Conservation (phyloP, 2,329 filamentous ascomycete species). For the Sporothrix protearum region DNA sequence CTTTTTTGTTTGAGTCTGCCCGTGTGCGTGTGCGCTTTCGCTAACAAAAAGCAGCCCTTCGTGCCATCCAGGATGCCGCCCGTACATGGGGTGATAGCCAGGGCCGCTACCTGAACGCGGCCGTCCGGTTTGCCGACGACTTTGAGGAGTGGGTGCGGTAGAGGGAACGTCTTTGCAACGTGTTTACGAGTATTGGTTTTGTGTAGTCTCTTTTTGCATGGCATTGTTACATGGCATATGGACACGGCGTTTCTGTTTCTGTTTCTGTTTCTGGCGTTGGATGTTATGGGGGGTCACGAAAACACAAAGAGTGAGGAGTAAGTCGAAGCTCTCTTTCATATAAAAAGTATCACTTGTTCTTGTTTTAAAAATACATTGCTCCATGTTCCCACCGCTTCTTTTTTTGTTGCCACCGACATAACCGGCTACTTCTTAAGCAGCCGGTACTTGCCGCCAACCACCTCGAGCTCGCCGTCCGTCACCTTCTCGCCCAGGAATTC, state of each 20-base stretch:
- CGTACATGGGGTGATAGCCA: slow-evolving; percentile 70
- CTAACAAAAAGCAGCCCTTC: slow-evolving; percentile 49
- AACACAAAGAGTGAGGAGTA: background rate
- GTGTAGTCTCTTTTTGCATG: background rate
- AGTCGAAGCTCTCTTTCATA: background rate
- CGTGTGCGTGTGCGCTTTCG: background rate
- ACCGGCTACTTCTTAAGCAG: slow-evolving; percentile 52
- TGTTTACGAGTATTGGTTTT: background rate
- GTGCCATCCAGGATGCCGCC: slow-evolving; percentile 70
- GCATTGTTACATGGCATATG: background rate
- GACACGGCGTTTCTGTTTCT: background rate
- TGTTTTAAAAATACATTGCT: background rate
- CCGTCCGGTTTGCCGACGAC: slow-evolving; percentile 68
- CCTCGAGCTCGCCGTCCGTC: slow-evolving; percentile 65
- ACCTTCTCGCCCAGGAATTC: slow-evolving; percentile 79
- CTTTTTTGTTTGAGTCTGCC: background rate
- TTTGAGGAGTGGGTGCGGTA: slow-evolving; percentile 61
- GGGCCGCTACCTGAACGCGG: slow-evolving; percentile 62
- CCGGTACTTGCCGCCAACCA: slow-evolving; percentile 67
- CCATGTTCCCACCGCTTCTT: no score
- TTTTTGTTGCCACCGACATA: no score
- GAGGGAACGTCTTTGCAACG: background rate
- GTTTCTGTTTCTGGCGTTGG: background rate
- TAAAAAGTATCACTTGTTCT: background rate
- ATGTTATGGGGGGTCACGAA: background rate